These are phyloP conservation scores for Elsinoe fawcettii DNA, from an alignment of 2,329 filamentous ascomycete genomes.

Conservation along the genomic window DNA sequence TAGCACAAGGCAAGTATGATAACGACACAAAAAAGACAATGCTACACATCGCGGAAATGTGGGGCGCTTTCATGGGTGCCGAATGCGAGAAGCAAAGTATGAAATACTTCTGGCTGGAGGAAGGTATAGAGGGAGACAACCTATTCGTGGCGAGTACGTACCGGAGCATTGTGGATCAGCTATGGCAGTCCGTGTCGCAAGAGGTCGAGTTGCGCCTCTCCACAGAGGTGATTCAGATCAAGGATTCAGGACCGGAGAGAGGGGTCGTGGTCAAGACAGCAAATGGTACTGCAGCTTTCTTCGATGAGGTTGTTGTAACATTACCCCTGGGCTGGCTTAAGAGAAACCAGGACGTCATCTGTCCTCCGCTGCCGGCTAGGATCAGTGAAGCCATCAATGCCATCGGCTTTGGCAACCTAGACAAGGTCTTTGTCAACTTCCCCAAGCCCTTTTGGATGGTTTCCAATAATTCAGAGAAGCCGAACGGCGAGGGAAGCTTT, in stretches of 20 bases:
- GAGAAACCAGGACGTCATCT: slow-evolving; percentile 49
- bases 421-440: slow-evolving; percentile 62
- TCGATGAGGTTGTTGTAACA: slow-evolving; percentile 63
- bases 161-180: slow-evolving; percentile 44
- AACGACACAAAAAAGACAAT: slow-evolving; percentile 45
- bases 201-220: neutral
- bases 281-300: slow-evolving; percentile 41
- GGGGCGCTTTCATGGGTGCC: slow-evolving; percentile 61
- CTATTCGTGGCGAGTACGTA: slow-evolving; percentile 52
- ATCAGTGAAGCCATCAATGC: slow-evolving; percentile 55
- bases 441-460: slow-evolving; percentile 31
- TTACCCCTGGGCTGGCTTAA: slow-evolving; percentile 63
- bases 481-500: neutral
- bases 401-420: slow-evolving; percentile 62
- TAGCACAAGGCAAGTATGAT: slow-evolving; percentile 31
- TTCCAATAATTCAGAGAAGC: neutral
- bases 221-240: slow-evolving; percentile 20
- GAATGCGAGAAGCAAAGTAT: slow-evolving; percentile 57
- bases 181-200: slow-evolving; percentile 36
- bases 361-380: slow-evolving; percentile 51
- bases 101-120: slow-evolving; percentile 66
- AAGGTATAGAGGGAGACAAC: slow-evolving; percentile 60
- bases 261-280: slow-evolving; percentile 37
- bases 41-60: slow-evolving; percentile 51
- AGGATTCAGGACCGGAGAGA: slow-evolving; percentile 33